phyloP scores from a whole-genome alignment of 345 rosid species.

The Rhizophora mangle region DNA sequence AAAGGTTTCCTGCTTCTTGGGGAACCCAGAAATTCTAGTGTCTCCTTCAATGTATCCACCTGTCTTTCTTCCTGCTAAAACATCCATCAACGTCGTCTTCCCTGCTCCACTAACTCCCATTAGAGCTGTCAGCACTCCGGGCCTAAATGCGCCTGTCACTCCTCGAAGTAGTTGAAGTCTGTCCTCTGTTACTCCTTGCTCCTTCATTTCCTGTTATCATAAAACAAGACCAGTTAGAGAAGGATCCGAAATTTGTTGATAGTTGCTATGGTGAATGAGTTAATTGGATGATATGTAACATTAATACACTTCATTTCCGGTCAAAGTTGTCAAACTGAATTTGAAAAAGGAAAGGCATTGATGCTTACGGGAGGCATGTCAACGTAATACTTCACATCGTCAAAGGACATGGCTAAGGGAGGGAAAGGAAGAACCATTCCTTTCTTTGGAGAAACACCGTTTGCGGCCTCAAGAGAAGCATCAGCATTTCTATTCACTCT shows the following conservation, averaged over 20 bases:
- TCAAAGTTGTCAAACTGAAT: too few relatives aligned
- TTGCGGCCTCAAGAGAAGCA: constrained; percentile 27
- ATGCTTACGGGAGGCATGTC: constrained; percentile 76
- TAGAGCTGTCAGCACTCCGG: constrained; percentile 60
- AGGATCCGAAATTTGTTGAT: neutral
- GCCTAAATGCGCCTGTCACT: constrained; percentile 55
- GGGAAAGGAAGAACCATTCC: constrained; percentile 87
- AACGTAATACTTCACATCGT: constrained; percentile 57
- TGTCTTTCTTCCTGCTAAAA: constrained; percentile 63
- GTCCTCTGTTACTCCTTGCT: constrained; percentile 34
- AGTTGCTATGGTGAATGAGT: neutral
- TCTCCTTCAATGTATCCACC: constrained; percentile 50
- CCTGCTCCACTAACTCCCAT: constrained; percentile 80
- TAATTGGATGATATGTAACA: too few relatives aligned
- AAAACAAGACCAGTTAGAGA: neutral
- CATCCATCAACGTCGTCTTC: constrained; percentile 69
- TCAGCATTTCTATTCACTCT: constrained; percentile 22
- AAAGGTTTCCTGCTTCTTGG: constrained; percentile 53
- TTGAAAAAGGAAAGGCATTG: neutral
- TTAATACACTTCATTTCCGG: too few relatives aligned
- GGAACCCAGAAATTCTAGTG: constrained; percentile 48
- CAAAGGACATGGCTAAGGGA: constrained; percentile 76
- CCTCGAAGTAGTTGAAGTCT: constrained; percentile 52
- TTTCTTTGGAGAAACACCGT: constrained; percentile 38
- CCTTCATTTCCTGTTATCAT: constrained; percentile 42